These are phyloP conservation scores for Aureobasidium subglaciale DNA, from an alignment of 2,329 filamentous ascomycete species.

Conservation along the genomic window DNA sequence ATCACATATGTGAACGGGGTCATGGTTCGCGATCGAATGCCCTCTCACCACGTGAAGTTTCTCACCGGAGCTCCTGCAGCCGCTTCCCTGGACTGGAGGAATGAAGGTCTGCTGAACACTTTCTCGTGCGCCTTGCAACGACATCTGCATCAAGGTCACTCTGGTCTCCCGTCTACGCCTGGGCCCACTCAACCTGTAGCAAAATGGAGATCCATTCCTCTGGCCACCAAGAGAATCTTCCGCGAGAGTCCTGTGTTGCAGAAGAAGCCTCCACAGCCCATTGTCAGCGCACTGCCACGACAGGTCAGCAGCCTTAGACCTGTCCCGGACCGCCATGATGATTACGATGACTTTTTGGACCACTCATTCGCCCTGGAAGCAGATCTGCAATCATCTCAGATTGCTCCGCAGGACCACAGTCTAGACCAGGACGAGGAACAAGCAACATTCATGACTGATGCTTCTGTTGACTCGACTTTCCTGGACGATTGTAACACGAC, in stretches of 20 bases:
- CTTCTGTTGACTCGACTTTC: constrained; percentile 27
- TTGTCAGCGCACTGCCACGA: neutral
- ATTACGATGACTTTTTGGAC: constrained; percentile 61
- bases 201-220: constrained; percentile 23
- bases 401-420: constrained; percentile 27
- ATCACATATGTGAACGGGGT: neutral
- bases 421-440: constrained; percentile 16
- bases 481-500: constrained; percentile 15
- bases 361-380: constrained; percentile 69
- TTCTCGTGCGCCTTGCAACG: constrained; percentile 38
- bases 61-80: constrained; percentile 56
- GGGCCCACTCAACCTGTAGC: constrained; percentile 19
- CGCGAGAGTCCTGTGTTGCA: constrained; percentile 8
- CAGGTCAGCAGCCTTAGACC: neutral
- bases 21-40: neutral
- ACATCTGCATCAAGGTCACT: constrained; percentile 29
- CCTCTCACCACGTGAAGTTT: constrained; percentile 33
- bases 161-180: constrained; percentile 10
- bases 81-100: constrained; percentile 48
- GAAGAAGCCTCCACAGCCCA: neutral
- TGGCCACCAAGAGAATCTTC: constrained; percentile 2
- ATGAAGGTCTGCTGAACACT: constrained; percentile 42
- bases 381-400: constrained; percentile 56
- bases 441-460: constrained; percentile 33
- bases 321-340: constrained; percentile 11